Conservation (phyloP, 1,284 basidiomycete genomes). For the Athelia psychrophila region DNA sequence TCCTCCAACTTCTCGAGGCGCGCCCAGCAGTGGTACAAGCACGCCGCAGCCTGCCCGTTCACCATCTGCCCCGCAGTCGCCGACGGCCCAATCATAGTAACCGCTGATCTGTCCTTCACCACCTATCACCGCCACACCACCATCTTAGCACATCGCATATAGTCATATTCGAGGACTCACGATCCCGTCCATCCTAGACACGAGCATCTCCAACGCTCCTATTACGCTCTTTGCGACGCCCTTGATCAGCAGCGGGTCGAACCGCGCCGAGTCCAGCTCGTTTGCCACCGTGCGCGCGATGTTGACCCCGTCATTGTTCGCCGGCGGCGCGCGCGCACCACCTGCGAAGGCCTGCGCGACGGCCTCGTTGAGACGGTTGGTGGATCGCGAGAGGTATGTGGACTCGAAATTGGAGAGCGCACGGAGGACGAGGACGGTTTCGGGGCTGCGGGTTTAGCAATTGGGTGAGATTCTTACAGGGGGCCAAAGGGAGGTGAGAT, state of each 20-base stretch:
- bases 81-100: slow-evolving; percentile 70
- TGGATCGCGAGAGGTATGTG: slow-evolving; percentile 82
- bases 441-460: slow-evolving; percentile 56
- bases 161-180: slow-evolving; percentile 34
- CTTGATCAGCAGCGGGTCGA: slow-evolving; percentile 85
- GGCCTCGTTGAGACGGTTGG: slow-evolving; percentile 77
- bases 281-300: slow-evolving; percentile 80
- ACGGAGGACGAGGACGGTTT: slow-evolving; percentile 85
- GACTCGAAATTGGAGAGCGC: slow-evolving; percentile 82
- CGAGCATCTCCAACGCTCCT: slow-evolving; percentile 64
- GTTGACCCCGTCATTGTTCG: slow-evolving; percentile 71
- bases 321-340: slow-evolving; percentile 67
- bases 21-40: slow-evolving; percentile 74
- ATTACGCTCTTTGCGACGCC: slow-evolving; percentile 74
- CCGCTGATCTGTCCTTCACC: slow-evolving; percentile 74
- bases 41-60: slow-evolving; percentile 77
- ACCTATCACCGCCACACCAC: slow-evolving; percentile 41
- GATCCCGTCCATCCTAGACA: slow-evolving; percentile 60
- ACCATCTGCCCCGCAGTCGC: slow-evolving; percentile 75
- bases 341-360: slow-evolving; percentile 72
- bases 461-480: not conserved
- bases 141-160: slow-evolving; percentile 2
- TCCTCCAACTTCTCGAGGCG: slow-evolving; percentile 68
- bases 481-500: slow-evolving; percentile 10
- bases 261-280: slow-evolving; percentile 89